Percentiles rank a stretch among this genome's conserved stretches.
Evolutionary conservation across 306 rosid species (phyloP).

Genomic region (Lathyrus sativus): DNA sequence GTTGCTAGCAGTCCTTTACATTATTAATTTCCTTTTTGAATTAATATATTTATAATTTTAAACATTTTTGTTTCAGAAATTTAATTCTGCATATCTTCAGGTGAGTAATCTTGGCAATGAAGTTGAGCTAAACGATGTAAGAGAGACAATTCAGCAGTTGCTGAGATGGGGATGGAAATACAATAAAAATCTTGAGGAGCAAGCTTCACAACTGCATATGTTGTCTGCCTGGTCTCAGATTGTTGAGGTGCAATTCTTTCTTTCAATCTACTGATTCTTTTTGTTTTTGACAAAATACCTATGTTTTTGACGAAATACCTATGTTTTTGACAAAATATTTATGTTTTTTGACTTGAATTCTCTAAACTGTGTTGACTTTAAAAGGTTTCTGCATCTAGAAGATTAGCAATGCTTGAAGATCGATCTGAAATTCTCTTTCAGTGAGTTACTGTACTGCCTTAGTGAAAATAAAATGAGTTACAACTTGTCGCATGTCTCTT

Average conservation of each 20-base stretch:
- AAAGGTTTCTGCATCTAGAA: conserved; percentile 81
- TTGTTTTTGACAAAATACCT: background rate
- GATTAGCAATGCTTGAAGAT: conserved; percentile 79
- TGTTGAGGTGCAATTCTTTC: conserved; percentile 71
- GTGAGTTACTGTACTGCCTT: background rate
- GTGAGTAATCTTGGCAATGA: conserved; percentile 67
- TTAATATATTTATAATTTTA: conserved; percentile 25
- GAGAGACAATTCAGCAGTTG: conserved; percentile 83
- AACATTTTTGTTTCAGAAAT: conserved; percentile 58
- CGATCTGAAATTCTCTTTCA: conserved; percentile 81
- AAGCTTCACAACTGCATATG: conserved; percentile 98
- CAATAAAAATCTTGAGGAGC: conserved; percentile 97
- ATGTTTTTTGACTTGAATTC: conserved; percentile 16
- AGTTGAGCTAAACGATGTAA: conserved; percentile 68
- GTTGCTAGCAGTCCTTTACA: background rate
- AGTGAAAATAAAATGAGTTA: conserved; percentile 8
- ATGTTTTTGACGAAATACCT: no score
- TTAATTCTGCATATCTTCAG: conserved; percentile 65
- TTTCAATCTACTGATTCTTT: conserved; percentile 16
- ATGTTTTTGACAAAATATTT: no score
- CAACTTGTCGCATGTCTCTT: conserved; percentile 7
- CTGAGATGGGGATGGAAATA: conserved; percentile 99
- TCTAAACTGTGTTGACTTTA: conserved; percentile 39
- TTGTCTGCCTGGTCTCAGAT: conserved; percentile 95
- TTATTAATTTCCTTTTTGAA: conserved; percentile 11